These are phyloP conservation scores for Colletotrichum sp. DNA, from an alignment of 2,329 filamentous ascomycete species.

Conservation along the genomic window DNA sequence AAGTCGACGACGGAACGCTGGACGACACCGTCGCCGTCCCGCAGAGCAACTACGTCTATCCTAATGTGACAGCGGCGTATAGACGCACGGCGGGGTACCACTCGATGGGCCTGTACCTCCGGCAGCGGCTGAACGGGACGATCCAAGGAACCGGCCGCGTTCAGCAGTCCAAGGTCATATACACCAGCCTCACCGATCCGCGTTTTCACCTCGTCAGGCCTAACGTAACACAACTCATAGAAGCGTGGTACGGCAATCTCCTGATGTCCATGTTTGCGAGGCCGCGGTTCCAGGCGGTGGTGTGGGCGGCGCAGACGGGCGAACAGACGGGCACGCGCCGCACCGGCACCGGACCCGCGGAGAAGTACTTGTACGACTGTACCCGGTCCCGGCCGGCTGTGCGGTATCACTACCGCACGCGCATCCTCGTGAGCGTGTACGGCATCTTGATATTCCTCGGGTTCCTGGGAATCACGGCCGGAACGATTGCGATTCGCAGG, in stretches of 20 bases:
- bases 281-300: conserved; percentile 34
- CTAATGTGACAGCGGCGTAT: conserved; percentile 26
- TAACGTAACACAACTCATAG: conserved; percentile 26
- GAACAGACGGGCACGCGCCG: not conserved
- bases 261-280: conserved; percentile 36
- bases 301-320: conserved; percentile 31
- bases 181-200: conserved; percentile 42
- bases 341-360: conserved; percentile 14
- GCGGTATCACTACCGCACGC: conserved; percentile 28
- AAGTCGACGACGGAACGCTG: conserved; percentile 33
- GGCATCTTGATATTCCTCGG: conserved; percentile 30
- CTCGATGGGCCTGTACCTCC: conserved; percentile 31
- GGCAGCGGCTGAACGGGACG: conserved; percentile 32
- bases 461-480: conserved; percentile 26
- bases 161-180: conserved; percentile 34
- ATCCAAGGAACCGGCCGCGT: conserved; percentile 27
- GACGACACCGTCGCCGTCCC: conserved; percentile 33
- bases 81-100: conserved; percentile 33
- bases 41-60: conserved; percentile 28
- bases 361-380: conserved; percentile 27
- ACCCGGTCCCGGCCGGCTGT: conserved; percentile 28
- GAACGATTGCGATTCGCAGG: conserved; percentile 30
- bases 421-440: conserved; percentile 37
- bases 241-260: conserved; percentile 35
- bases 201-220: conserved; percentile 26